Percentiles rank a stretch among this genome's conserved stretches.
Evolutionary conservation across 371 early-diverging fungal genomes (phyloP).

Genomic region (Zopfochytrium polystomum): DNA sequence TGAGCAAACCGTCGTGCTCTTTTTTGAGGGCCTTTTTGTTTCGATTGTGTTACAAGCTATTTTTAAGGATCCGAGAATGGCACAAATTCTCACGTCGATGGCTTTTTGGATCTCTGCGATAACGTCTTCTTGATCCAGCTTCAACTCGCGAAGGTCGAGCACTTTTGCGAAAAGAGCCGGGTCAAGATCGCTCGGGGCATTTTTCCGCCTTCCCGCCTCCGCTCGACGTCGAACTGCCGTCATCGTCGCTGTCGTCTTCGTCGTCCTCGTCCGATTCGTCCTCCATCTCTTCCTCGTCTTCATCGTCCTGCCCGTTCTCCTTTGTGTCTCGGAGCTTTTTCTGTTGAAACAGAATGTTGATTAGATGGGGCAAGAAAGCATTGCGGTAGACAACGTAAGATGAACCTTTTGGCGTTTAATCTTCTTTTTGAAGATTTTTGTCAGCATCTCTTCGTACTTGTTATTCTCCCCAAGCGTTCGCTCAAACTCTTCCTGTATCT

Average conservation of each 20-base stretch:
- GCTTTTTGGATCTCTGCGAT: conserved; percentile 54
- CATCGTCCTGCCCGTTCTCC: conserved; percentile 34
- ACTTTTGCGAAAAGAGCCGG: conserved; percentile 30
- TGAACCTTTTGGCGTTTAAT: conserved; percentile 46
- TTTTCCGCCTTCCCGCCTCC: conserved; percentile 41
- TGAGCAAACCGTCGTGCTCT: conserved; percentile 54
- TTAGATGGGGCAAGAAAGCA: not conserved
- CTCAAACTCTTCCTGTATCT: conserved; percentile 47
- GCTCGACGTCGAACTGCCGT: no score
- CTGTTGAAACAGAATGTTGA: conserved; percentile 14
- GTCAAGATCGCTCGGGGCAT: conserved; percentile 52
- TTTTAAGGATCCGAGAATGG: not conserved
- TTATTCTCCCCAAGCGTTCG: conserved; percentile 45
- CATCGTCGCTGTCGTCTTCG: conserved; percentile 35
- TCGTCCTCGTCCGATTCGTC: no score
- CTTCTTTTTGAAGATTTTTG: conserved; percentile 53
- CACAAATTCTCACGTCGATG: conserved; percentile 41
- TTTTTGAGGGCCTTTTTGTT: conserved; percentile 45
- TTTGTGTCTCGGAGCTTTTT: conserved; percentile 34
- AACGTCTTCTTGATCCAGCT: conserved; percentile 51
- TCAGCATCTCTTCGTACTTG: conserved; percentile 52
- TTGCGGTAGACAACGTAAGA: not conserved
- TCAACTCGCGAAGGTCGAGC: conserved; percentile 43
- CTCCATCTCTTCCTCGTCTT: conserved; percentile 32
- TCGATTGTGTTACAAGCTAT: not conserved